Evolutionary conservation across 1,139 yeast species (phyloP).

Genomic region (Sugiyamaella japonica): DNA sequence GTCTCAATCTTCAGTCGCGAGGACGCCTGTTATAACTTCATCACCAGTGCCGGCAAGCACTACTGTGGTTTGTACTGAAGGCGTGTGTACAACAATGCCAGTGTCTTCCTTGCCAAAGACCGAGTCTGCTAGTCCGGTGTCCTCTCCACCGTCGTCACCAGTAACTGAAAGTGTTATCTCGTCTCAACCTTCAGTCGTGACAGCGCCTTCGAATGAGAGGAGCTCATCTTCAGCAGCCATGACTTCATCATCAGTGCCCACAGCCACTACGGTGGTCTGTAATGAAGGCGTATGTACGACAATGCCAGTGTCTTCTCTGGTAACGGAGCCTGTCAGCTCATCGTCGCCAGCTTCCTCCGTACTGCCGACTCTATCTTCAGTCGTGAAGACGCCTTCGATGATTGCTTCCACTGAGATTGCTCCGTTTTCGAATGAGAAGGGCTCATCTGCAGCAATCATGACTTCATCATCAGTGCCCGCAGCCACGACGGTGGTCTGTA

Average conservation of each 20-base stretch:
- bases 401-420: slow-evolving; percentile 13
- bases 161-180: too few species aligned
- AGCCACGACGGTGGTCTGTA: slow-evolving; percentile 13
- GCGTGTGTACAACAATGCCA: slow-evolving; percentile 17
- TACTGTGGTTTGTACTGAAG: slow-evolving; percentile 10
- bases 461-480: background rate
- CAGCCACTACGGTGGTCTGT: slow-evolving; percentile 4
- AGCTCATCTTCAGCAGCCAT: too few species aligned
- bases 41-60: slow-evolving; percentile 8
- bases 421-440: background rate
- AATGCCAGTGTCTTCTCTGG: slow-evolving; percentile 5
- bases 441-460: background rate
- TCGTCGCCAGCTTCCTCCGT: too few species aligned
- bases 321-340: background rate
- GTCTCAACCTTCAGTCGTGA: background rate
- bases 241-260: background rate
- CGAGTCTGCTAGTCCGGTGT: background rate
- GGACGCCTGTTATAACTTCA: background rate
- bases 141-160: too few species aligned
- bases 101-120: background rate
- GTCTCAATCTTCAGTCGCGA: too few species aligned
- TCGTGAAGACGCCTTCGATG: too few species aligned
- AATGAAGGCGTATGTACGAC: slow-evolving; percentile 15
- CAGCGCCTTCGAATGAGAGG: too few species aligned
- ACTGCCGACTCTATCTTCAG: too few species aligned